phyloP scores from a whole-genome alignment of 345 rosid species.

The Euclidium syriacum region DNA sequence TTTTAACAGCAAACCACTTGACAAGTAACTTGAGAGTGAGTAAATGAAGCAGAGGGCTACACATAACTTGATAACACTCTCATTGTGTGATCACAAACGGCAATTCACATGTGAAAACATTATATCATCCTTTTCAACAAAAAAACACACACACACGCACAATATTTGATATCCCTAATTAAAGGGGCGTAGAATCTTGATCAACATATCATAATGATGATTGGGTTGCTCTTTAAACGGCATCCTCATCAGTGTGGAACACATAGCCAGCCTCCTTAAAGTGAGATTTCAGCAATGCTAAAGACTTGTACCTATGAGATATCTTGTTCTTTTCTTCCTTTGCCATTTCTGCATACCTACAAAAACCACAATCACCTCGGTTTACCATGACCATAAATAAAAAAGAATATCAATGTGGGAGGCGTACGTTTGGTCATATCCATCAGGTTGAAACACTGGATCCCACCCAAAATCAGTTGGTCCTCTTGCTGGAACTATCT shows the following conservation, averaged over 20 bases:
- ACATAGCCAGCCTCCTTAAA: constrained; percentile 65
- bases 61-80: too few species aligned
- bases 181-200: background rate
- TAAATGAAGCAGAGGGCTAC: background rate
- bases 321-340: constrained; percentile 93
- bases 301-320: constrained; percentile 83
- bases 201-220: constrained; percentile 6
- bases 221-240: constrained; percentile 9
- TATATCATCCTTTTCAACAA: background rate
- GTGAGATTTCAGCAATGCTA: constrained; percentile 61
- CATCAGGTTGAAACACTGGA: constrained; percentile 91
- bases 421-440: constrained; percentile 68
- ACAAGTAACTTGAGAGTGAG: too few species aligned
- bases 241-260: constrained; percentile 34
- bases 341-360: constrained; percentile 81
- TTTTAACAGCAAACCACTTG: constrained; percentile 1
- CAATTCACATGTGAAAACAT: constrained; percentile 9
- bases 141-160: too few species aligned
- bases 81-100: constrained; percentile 7
- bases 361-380: too few species aligned
- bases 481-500: constrained; percentile 83
- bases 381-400: too few species aligned
- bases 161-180: background rate
- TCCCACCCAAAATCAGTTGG: constrained; percentile 96
- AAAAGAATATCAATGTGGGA: too few species aligned